Evolutionary conservation across 1,284 basidiomycete genomes (phyloP).

Genomic region (Ustilago trichophora): DNA sequence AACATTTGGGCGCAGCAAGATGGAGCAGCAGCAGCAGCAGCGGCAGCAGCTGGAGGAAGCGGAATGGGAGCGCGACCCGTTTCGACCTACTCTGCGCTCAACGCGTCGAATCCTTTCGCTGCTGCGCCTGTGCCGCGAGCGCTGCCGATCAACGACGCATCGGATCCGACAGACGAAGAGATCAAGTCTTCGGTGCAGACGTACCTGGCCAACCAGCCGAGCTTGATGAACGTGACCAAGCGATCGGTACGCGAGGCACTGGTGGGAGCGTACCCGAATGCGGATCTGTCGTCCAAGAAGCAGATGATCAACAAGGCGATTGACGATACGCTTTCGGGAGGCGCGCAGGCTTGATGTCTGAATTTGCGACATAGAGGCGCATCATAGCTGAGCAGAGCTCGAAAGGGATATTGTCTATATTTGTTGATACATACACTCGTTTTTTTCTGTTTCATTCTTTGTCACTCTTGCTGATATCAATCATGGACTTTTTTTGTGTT

Average conservation of each 20-base stretch:
- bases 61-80: conserved; percentile 16
- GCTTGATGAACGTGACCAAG: conserved; percentile 64
- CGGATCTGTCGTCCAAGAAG: conserved; percentile 53
- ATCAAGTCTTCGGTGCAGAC: conserved; percentile 52
- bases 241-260: conserved; percentile 61
- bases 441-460: conserved; percentile 6
- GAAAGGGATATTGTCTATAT: background rate
- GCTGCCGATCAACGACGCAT: conserved; percentile 41
- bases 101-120: conserved; percentile 51
- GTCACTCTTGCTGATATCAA: background rate
- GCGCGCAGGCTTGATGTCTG: conserved; percentile 38
- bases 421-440: background rate
- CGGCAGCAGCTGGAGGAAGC: too few species aligned
- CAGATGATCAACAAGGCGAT: conserved; percentile 62
- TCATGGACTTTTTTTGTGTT: too few species aligned
- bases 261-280: conserved; percentile 61
- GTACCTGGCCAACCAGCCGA: conserved; percentile 62
- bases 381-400: too few species aligned
- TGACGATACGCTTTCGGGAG: conserved; percentile 61
- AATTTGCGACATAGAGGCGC: too few species aligned
- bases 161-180: conserved; percentile 57
- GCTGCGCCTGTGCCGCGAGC: conserved; percentile 9
- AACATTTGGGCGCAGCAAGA: conserved; percentile 31
- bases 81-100: conserved; percentile 40
- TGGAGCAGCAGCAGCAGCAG: background rate